Percentiles rank a stretch among this genome's conserved stretches.
These are phyloP conservation scores for Epichloe glyceriae DNA, from an alignment of 2,329 filamentous ascomycete genomes.

Conservation along the genomic window DNA sequence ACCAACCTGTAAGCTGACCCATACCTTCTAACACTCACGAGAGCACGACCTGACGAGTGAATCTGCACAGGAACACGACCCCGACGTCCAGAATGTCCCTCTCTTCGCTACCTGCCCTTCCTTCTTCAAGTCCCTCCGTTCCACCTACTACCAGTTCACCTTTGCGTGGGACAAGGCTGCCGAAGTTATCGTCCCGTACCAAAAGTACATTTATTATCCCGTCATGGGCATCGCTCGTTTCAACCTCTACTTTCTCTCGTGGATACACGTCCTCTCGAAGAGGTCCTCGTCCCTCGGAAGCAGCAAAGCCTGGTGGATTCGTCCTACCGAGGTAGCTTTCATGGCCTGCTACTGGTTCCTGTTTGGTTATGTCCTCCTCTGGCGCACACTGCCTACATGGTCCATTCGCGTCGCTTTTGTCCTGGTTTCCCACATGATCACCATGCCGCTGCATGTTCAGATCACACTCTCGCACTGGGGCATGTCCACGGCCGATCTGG, in stretches of 20 bases:
- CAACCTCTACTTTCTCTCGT: slow-evolving; percentile 58
- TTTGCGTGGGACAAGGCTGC: slow-evolving; percentile 51
- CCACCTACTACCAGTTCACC: slow-evolving; percentile 52
- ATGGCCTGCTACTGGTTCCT: slow-evolving; percentile 54
- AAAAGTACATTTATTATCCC: slow-evolving; percentile 57
- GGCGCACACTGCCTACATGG: slow-evolving; percentile 44
- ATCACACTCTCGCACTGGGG: slow-evolving; percentile 63
- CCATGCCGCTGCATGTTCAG: slow-evolving; percentile 57
- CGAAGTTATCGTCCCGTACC: slow-evolving; percentile 44
- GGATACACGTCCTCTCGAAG: slow-evolving; percentile 47
- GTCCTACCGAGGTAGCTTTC: slow-evolving; percentile 50
- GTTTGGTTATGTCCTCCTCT: slow-evolving; percentile 54
- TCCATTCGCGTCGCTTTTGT: slow-evolving; percentile 47
- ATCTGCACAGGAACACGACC: slow-evolving; percentile 35
- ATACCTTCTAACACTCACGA: neutral
- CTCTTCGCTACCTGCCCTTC: slow-evolving; percentile 54
- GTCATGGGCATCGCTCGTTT: slow-evolving; percentile 56
- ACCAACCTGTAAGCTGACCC: slow-evolving; percentile 32
- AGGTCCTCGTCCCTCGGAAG: slow-evolving; percentile 41
- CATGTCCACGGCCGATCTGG: slow-evolving; percentile 54
- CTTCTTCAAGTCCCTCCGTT: slow-evolving; percentile 51
- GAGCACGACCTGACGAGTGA: neutral
- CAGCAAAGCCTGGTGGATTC: slow-evolving; percentile 51
- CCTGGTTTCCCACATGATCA: slow-evolving; percentile 50
- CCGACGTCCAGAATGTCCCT: slow-evolving; percentile 53